Evolutionary conservation across 345 rosid genomes (phyloP).

Genomic region (Combretum micranthum): DNA sequence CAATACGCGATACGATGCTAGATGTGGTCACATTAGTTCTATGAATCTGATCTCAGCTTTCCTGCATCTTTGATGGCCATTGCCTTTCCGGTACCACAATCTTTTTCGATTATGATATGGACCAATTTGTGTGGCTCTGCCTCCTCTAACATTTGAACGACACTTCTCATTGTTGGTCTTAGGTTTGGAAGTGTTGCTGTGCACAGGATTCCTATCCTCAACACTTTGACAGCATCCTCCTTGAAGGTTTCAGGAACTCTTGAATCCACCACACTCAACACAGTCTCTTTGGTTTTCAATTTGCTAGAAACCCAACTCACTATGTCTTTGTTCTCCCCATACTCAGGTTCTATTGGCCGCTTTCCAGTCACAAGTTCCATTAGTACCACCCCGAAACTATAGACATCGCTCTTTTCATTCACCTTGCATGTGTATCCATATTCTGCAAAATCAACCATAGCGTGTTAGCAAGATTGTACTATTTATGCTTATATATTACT

Average conservation of each 20-base stretch:
- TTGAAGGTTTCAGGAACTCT: slow-evolving; percentile 8
- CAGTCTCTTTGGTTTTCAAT: slow-evolving; percentile 9
- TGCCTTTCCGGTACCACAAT: slow-evolving; percentile 3
- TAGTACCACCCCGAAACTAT: slow-evolving; percentile 22
- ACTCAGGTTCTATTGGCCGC: slow-evolving; percentile 10
- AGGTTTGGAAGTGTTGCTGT: slow-evolving; percentile 8
- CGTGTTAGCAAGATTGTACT: neutral
- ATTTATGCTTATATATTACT: neutral
- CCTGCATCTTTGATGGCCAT: neutral
- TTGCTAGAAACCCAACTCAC: slow-evolving; percentile 18
- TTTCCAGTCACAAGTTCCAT: slow-evolving; percentile 20
- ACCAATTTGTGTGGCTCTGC: slow-evolving; percentile 16
- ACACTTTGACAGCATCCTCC: slow-evolving; percentile 11
- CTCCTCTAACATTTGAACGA: slow-evolving; percentile 18
- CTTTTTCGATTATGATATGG: slow-evolving; percentile 9
- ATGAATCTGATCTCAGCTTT: slow-evolving; percentile 6
- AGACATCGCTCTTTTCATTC: slow-evolving; percentile 20
- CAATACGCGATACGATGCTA: too few species aligned
- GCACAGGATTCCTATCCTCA: slow-evolving; percentile 17
- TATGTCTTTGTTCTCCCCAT: slow-evolving; percentile 15
- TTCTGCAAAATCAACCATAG: slow-evolving; percentile 6
- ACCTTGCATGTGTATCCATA: slow-evolving; percentile 17
- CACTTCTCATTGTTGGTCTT: slow-evolving; percentile 18
- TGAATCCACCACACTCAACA: slow-evolving; percentile 11
- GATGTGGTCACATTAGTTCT: too few species aligned